Evolutionary conservation across 2,329 filamentous ascomycete species (phyloP).

Genomic region (Monosporascus sp.): DNA sequence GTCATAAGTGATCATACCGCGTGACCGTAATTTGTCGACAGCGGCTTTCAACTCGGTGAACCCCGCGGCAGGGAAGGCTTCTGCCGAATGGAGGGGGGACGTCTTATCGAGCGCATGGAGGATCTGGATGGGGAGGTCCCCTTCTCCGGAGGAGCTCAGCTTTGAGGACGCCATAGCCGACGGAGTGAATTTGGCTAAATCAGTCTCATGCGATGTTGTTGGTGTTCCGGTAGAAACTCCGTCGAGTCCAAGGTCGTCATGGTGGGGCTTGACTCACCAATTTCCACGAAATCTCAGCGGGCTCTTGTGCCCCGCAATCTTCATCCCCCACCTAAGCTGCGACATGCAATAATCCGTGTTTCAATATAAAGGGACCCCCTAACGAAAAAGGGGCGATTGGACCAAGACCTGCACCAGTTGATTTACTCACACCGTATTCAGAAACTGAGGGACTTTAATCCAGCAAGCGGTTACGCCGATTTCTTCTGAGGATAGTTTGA

Average conservation of each 20-base stretch:
- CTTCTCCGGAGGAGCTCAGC: too few species aligned
- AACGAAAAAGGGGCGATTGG: background rate
- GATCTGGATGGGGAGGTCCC: constrained; percentile 58
- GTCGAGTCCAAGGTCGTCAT: background rate
- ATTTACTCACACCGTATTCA: too few species aligned
- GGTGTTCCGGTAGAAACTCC: too few species aligned
- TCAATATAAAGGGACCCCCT: background rate
- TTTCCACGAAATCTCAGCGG: background rate
- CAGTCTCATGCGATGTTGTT: too few species aligned
- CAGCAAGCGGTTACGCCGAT: too few species aligned
- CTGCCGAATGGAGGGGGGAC: constrained; percentile 61
- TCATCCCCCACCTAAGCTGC: background rate
- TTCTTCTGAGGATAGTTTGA: too few species aligned
- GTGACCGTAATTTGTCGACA: constrained; percentile 76
- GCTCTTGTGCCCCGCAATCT: background rate
- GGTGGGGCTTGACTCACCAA: constrained; percentile 1
- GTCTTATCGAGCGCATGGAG: constrained; percentile 60
- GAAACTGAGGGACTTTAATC: too few species aligned
- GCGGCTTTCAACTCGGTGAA: constrained; percentile 76
- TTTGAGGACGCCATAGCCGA: constrained; percentile 37
- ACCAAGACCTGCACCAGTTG: too few species aligned
- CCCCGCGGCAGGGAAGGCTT: constrained; percentile 61
- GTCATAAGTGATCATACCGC: constrained; percentile 83
- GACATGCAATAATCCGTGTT: background rate
- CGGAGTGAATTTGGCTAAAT: too few species aligned